These are phyloP conservation scores for Thamnidium elegans DNA, from an alignment of 192 early-diverging fungal genomes.

Conservation along the genomic window DNA sequence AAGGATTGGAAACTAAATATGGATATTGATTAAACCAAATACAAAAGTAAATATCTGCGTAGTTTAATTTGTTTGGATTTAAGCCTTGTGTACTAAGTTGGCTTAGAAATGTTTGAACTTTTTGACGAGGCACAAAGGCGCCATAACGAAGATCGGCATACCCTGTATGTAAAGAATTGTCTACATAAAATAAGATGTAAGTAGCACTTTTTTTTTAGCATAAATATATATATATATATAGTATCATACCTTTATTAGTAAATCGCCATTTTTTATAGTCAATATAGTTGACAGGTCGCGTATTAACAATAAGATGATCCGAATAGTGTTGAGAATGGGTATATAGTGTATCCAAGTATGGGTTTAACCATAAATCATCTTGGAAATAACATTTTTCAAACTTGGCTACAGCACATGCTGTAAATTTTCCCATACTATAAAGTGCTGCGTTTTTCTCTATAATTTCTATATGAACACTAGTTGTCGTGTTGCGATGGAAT, in stretches of 20 bases:
- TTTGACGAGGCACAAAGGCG: conserved; percentile 43
- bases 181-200: conserved; percentile 11
- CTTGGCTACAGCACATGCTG: conserved; percentile 46
- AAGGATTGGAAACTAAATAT: conserved; percentile 48
- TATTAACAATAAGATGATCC: conserved; percentile 48
- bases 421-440: conserved; percentile 41
- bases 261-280: conserved; percentile 54
- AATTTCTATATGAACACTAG: neutral
- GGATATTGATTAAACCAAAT: conserved; percentile 59
- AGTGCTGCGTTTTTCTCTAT: conserved; percentile 45
- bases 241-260: conserved; percentile 38
- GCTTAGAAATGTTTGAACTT: conserved; percentile 45
- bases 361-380: conserved; percentile 56
- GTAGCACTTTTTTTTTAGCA: neutral
- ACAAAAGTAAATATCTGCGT: conserved; percentile 54
- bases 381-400: conserved; percentile 56
- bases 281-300: conserved; percentile 46
- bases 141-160: conserved; percentile 56
- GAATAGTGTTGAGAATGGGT: conserved; percentile 48
- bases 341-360: conserved; percentile 54
- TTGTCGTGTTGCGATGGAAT: conserved; percentile 12
- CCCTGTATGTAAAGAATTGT: conserved; percentile 42
- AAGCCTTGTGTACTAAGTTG: conserved; percentile 42
- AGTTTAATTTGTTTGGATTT: conserved; percentile 37
- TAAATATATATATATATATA: neutral